Evolutionary conservation across 495 filamentous ascomycete genomes (phyloP).

Genomic region (Collariella sp.): DNA sequence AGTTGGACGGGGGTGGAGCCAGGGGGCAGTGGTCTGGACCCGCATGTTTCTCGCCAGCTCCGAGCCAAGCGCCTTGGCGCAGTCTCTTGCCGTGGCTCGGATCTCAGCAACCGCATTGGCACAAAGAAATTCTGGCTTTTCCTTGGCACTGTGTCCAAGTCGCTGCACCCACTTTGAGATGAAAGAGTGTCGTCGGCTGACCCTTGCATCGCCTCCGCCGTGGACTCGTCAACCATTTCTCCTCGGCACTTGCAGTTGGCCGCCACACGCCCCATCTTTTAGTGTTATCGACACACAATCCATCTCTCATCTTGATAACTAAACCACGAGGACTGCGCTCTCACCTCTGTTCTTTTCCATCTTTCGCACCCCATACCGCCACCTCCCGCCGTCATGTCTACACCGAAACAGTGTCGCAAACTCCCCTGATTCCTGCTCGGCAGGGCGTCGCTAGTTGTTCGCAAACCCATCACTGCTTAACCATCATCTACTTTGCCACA

Average conservation of each 20-base stretch:
- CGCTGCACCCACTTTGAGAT: background rate
- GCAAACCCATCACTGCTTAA: background rate
- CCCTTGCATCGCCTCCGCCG: background rate
- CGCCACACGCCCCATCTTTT: background rate
- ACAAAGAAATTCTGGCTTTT: background rate
- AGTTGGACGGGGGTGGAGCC: too few relatives aligned
- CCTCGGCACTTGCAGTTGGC: too few relatives aligned
- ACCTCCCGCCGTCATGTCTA: slow-evolving; percentile 1
- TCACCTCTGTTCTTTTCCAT: background rate
- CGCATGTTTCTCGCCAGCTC: background rate
- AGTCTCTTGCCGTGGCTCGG: background rate
- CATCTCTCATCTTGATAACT: background rate
- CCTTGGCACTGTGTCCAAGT: slow-evolving; percentile 1
- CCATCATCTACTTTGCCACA: background rate
- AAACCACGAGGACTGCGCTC: too few relatives aligned
- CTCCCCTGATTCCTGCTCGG: slow-evolving; percentile 1
- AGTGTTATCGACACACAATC: background rate
- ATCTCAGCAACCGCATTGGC: background rate
- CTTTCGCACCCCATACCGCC: background rate
- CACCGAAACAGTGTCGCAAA: slow-evolving; percentile 1
- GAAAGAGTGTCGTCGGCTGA: background rate
- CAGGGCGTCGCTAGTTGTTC: background rate
- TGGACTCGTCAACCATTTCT: too few relatives aligned
- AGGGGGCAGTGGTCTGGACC: background rate
- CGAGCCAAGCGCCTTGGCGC: slow-evolving; percentile 6